Conservation (phyloP, 176 grass and related monocot species). For the Microstegium vimineum region DNA sequence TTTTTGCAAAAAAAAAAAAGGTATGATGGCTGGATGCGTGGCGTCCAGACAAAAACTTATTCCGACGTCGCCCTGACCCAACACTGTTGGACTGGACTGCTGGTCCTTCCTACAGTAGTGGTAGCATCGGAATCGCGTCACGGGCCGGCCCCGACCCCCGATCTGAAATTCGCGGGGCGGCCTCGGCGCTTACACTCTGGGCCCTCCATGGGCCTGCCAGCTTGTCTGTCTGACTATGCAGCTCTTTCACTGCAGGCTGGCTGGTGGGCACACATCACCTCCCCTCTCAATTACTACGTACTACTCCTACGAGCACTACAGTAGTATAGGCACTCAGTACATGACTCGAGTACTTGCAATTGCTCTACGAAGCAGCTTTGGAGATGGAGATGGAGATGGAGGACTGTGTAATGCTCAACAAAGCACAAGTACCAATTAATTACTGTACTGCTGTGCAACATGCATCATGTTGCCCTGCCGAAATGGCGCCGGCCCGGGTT, state of each 20-base stretch:
- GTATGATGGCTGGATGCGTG: background rate
- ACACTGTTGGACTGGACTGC: background rate
- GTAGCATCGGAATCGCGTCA: background rate
- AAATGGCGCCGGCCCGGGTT: background rate
- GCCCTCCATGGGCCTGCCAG: background rate
- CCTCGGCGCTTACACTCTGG: background rate
- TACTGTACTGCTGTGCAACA: no score
- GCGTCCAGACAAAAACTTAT: conserved; percentile 4
- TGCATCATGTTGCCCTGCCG: background rate
- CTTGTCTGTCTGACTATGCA: background rate
- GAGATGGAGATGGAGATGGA: no score
- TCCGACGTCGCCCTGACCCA: background rate
- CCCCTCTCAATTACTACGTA: background rate
- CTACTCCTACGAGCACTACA: background rate
- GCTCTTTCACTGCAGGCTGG: background rate
- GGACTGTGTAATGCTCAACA: no score
- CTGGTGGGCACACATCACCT: background rate
- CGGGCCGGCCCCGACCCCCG: conserved; percentile 1
- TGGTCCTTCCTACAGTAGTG: no score
- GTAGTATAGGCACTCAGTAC: no score
- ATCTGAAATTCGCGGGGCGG: background rate
- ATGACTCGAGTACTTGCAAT: background rate
- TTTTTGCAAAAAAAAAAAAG: background rate
- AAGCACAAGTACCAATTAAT: background rate
- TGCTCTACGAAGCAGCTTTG: background rate